Base-by-base conservation (phyloP, 495 filamentous ascomycete genomes). In the Hypomontagnella submonticulosa region DNA sequence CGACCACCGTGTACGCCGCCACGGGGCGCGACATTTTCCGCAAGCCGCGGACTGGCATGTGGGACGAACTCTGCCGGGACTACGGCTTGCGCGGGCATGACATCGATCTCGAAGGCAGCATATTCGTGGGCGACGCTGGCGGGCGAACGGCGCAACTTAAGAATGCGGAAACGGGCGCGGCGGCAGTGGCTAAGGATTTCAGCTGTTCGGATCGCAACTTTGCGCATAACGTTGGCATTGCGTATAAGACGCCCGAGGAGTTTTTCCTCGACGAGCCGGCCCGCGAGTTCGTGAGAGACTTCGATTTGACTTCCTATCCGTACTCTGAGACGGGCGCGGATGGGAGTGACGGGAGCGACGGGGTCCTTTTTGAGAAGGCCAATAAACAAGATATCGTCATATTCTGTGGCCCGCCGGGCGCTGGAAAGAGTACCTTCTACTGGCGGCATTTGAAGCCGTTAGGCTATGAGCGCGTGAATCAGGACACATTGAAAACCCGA, bases 61-160 rank as follows among this genome's bases (percentile, higher is more conserved):
- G 96, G 95, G 77, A 78, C 1, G 91, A 97, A 71, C 77, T 96
- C 55, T 77, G 91, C 7, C 84, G 87, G 11, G 91, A 96, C 55
- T 88, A 88, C 67, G 85, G 87, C 49, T 80, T 97, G 2, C 76
- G 87, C 57, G 83, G 84, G 15, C 76, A 74, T 1, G 87, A 87
- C 6, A 77, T 93, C 19, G 87, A 96, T 72, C 74, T 89, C 6
- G 73, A 83, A 12, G 74, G 81, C 5, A 94, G 90, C 5, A 80
- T 97, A 56, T 97, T 97, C 73, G 89, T 98, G 8, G 95, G 95
- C 7, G 95, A 99, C 80, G 94, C 95, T 16, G 95, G 81, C 6
- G 84, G 84, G 5, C 77, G 84, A 8, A 71, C 55, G 1, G 78
- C 80, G 1, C 49, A 61, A 3, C 54, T 70, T 1, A 70, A 69